Evolutionary conservation across 108 stramenopile species (phyloP), one percentile per base, ranked within the genome.

Genomic region (Chaetoceros muelleri): DNA sequence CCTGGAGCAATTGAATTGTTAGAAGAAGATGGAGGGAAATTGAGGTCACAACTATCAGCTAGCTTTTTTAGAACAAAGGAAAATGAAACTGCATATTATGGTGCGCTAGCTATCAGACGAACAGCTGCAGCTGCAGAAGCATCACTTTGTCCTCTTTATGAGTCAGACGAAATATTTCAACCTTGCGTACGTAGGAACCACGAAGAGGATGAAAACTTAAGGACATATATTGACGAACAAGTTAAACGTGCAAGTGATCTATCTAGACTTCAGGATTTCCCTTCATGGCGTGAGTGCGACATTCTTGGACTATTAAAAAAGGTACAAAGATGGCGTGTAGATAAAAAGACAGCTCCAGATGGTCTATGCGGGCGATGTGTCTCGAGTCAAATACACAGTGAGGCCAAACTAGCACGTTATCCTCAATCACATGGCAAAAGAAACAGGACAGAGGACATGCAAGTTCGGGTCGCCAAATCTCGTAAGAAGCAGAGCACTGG

Each of bases 81-180:
- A 60, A 91, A 91, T 58, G 90, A 91, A 71, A 67, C 60, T 47
- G 90, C 90, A 2, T 91, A 80, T 58, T 91, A 85, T 48, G 90
- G 90, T 17, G 61, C 70, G 3, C 62, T 91, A 19, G 83, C 85
- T 8, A 57, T 91, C 16, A 71, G 78, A 21, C 61, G 90, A 25
- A 73, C 79, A 29, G 81, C 85, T 19, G 56, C 51, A 21, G 85
- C 90, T 8, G 81, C 85, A 16, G 66, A 76, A 23, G 75, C 78
- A 25, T 81, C 82, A 1, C 55, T 84, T 28, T 74, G 72, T 10
- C 55, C 78, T 26, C 59, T 69, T 24, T 48, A 61, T 21, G 78
- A 77, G 25, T 45, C 56, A 2, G 57, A 58, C 46, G 74, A 72
- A 46, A 58, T 62, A 16, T 71, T 69, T 48, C 75, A 66, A 30